phyloP scores from a whole-genome alignment of 768 basidiomycete species.

The Sistotremastrum suecicum region DNA sequence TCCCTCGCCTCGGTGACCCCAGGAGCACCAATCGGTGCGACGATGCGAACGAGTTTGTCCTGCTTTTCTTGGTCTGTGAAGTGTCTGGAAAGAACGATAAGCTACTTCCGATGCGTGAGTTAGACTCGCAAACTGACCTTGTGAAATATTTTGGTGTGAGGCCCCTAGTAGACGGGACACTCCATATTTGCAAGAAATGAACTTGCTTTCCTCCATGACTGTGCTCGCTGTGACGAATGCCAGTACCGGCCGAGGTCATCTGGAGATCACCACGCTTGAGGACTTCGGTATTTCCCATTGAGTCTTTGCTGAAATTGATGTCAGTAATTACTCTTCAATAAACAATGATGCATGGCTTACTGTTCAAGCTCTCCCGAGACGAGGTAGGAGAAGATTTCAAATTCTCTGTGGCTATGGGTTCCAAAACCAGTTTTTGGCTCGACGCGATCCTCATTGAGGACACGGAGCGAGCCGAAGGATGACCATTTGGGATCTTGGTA shows the following conservation, averaged over 20 bases:
- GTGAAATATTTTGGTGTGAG: slow-evolving; percentile 78
- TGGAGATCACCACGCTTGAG: slow-evolving; percentile 83
- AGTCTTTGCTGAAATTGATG: slow-evolving; percentile 50
- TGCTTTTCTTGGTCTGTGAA: slow-evolving; percentile 74
- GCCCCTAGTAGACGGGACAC: slow-evolving; percentile 27
- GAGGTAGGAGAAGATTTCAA: slow-evolving; percentile 87
- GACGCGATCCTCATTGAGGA: slow-evolving; percentile 92
- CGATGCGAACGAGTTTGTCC: slow-evolving; percentile 56
- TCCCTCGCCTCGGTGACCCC: slow-evolving; percentile 53
- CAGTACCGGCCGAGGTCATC: slow-evolving; percentile 84
- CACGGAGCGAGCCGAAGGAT: slow-evolving; percentile 61
- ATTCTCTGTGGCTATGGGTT: slow-evolving; percentile 68
- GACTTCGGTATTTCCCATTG: slow-evolving; percentile 82
- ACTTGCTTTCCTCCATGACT: slow-evolving; percentile 31
- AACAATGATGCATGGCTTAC: slow-evolving; percentile 25
- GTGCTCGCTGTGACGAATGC: slow-evolving; percentile 74
- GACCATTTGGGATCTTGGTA: slow-evolving; percentile 49
- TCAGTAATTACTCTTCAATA: background rate
- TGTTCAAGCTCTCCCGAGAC: slow-evolving; percentile 70
- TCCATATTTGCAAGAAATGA: slow-evolving; percentile 66
- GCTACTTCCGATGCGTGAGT: background rate
- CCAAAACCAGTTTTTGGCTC: slow-evolving; percentile 67
- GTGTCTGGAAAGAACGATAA: slow-evolving; percentile 23
- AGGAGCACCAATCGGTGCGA: slow-evolving; percentile 52
- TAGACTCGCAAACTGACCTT: slow-evolving; percentile 24